phyloP scores from a whole-genome alignment of 371 early-diverging fungal species.

The Mortierella sp. region DNA sequence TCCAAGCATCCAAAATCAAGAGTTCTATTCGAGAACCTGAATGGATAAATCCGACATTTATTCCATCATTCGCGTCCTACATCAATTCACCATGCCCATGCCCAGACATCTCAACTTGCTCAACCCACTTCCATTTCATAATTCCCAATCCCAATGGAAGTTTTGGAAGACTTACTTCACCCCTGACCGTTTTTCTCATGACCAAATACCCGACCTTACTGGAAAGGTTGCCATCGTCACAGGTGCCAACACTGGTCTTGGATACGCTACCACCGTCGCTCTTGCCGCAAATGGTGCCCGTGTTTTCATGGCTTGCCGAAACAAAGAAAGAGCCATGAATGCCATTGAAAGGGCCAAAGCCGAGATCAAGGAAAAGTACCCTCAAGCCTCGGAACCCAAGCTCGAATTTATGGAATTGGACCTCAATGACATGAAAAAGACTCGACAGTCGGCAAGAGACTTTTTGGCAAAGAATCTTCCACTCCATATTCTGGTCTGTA shows the following conservation, averaged over 20 bases:
- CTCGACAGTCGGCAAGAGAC: slow-evolving; percentile 63
- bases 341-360: slow-evolving; percentile 64
- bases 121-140: no score
- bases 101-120: no score
- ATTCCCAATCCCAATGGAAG: no score
- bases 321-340: slow-evolving; percentile 56
- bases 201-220: slow-evolving; percentile 69
- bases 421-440: slow-evolving; percentile 64
- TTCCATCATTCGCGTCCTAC: no score
- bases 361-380: slow-evolving; percentile 37
- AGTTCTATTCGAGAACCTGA: no score
- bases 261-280: slow-evolving; percentile 65
- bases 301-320: slow-evolving; percentile 72
- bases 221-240: slow-evolving; percentile 78
- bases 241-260: slow-evolving; percentile 81
- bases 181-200: slow-evolving; percentile 37
- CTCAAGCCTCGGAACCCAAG: slow-evolving; percentile 36
- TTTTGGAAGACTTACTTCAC: slow-evolving; percentile 30
- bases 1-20: no score
- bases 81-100: no score
- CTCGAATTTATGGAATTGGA: slow-evolving; percentile 71
- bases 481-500: slow-evolving; percentile 74
- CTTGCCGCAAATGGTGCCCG: slow-evolving; percentile 69
- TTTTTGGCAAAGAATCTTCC: slow-evolving; percentile 60
- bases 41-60: no score